Conservation (phyloP, 768 basidiomycete species). For the Suillus ampliporus region DNA sequence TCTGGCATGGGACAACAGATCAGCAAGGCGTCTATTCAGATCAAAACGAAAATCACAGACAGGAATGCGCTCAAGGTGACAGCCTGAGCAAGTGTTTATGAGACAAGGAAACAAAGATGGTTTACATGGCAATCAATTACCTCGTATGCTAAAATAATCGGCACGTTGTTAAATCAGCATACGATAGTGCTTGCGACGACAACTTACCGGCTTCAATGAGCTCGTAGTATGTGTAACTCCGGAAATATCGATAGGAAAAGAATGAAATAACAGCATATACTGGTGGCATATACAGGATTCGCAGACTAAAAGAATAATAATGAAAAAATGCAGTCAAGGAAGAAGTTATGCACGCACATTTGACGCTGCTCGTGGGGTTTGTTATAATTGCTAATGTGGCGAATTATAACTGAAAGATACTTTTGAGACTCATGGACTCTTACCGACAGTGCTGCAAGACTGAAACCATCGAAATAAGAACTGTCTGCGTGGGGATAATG, state of each 20-base stretch:
- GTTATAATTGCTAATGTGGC: constrained; percentile 65
- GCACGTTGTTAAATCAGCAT: constrained; percentile 25
- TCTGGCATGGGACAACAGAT: constrained; percentile 39
- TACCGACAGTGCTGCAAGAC: constrained; percentile 70
- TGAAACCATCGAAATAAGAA: constrained; percentile 61
- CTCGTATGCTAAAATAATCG: constrained; percentile 61
- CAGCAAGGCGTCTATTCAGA: not conserved
- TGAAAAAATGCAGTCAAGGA: constrained; percentile 2
- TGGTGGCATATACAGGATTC: constrained; percentile 84
- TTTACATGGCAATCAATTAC: constrained; percentile 40
- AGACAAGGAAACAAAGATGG: constrained; percentile 21
- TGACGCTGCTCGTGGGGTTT: constrained; percentile 79
- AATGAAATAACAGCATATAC: constrained; percentile 86
- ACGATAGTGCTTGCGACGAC: not conserved
- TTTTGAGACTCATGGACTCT: constrained; percentile 23
- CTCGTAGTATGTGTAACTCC: constrained; percentile 71
- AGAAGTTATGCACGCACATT: constrained; percentile 53
- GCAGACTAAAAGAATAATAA: constrained; percentile 51
- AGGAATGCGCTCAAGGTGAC: constrained; percentile 87
- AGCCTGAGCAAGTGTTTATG: constrained; percentile 50
- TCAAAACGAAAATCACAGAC: constrained; percentile 46
- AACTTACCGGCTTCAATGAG: constrained; percentile 55
- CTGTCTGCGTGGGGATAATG: constrained; percentile 47
- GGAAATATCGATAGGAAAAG: constrained; percentile 84
- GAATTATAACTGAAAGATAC: not conserved